Evolutionary conservation across 768 basidiomycete species (phyloP), one percentile per base, ranked within the genome.

Genomic region (Kondoa subrosea): DNA sequence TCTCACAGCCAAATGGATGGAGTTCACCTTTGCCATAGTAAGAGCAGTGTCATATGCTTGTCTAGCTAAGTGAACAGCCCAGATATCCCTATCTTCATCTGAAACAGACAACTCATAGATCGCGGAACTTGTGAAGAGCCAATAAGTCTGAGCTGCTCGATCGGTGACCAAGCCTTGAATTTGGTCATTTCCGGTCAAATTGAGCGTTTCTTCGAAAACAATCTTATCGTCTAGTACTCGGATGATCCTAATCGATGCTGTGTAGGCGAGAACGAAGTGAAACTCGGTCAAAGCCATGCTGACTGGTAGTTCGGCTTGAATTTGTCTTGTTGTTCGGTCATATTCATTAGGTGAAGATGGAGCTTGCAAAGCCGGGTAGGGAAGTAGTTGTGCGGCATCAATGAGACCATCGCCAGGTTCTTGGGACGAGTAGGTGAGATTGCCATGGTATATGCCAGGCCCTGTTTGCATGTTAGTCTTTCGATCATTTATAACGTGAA

Each of bases 71-170:
- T 88, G 90, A 66, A 91, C 85, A 74, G 85, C 85, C 95, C 95
- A 99, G 4, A 99, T 85, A 75, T 96, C 89, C 14, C 92, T 83
- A 74, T 88, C 88, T 78, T 99, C 95, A 72, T 92, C 90, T 4
- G 81, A 81, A 14, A 89, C 81, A 3, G 86, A 83, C 29, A 99
- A 78, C 74, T 99, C 95, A 73, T 88, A 91, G 25, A 99, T 81
- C 0, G 89, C 87, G 69, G 85, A 84, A 71, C 89, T 85, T 0
- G 92, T 92, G 75, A 86, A 92, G 1, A 91, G 83, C 95, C 95
- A 99, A 73, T 87, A 92, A 16, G 93, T 97, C 77, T 84, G 85
- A 8, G 87, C 84, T 2, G 89, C 85, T 21, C 87, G 87, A 77
- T 99, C 95, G 8, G 87, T 82, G 3, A 86, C 83, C 33, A 96